Evolutionary conservation across 2,329 filamentous ascomycete species (phyloP).

Genomic region (Diaporthe amygdali): DNA sequence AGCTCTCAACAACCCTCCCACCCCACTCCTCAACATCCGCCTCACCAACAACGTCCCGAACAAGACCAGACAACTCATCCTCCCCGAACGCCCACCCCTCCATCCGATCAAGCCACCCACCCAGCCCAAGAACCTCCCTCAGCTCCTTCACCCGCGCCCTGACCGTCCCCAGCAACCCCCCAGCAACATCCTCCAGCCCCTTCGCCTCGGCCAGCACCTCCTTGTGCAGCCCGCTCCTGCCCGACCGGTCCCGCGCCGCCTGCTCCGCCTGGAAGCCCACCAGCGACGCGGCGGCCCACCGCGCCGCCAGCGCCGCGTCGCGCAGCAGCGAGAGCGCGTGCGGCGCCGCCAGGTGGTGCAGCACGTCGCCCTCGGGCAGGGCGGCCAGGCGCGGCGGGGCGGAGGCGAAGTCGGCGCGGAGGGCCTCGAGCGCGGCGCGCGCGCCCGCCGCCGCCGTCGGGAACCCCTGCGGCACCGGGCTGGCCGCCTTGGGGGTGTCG

Average conservation of each 20-base stretch:
- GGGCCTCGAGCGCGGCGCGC: background rate
- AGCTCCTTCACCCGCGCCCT: slow-evolving; percentile 39
- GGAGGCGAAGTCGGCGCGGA: slow-evolving; percentile 6
- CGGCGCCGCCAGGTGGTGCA: slow-evolving; percentile 37
- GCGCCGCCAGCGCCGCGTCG: slow-evolving; percentile 40
- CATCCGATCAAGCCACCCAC: slow-evolving; percentile 44
- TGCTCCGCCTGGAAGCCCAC: slow-evolving; percentile 37
- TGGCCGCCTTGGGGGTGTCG: slow-evolving; percentile 20
- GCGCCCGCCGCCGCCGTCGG: slow-evolving; percentile 24
- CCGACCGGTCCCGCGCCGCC: slow-evolving; percentile 38
- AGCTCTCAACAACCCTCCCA: slow-evolving; percentile 40
- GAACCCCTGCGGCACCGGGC: slow-evolving; percentile 22
- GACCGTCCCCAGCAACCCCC: slow-evolving; percentile 32
- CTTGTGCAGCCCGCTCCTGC: slow-evolving; percentile 37
- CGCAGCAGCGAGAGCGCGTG: slow-evolving; percentile 44
- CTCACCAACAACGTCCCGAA: slow-evolving; percentile 35
- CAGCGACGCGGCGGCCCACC: slow-evolving; percentile 38
- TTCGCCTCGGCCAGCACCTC: slow-evolving; percentile 40
- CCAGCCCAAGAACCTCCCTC: slow-evolving; percentile 35
- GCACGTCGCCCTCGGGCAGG: slow-evolving; percentile 22
- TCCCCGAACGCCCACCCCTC: slow-evolving; percentile 38
- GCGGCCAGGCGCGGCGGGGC: background rate
- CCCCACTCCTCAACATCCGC: slow-evolving; percentile 41
- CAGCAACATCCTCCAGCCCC: slow-evolving; percentile 33
- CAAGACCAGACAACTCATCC: slow-evolving; percentile 29